Evolutionary conservation across 768 basidiomycete genomes (phyloP), one percentile per base, ranked within the genome.

Genomic region (Pleurotus sapidus): DNA sequence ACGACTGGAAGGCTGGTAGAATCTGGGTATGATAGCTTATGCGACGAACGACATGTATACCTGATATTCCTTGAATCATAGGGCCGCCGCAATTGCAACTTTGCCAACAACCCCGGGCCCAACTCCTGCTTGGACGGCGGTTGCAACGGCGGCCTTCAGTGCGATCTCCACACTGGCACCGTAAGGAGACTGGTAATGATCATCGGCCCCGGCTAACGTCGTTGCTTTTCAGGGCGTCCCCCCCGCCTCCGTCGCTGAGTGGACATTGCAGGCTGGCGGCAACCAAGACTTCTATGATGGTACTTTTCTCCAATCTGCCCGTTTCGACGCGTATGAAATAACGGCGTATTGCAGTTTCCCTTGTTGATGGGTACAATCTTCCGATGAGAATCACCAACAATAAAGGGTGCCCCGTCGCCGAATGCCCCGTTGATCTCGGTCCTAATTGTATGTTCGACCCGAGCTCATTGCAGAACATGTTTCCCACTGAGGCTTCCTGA

Each of bases 161-260:
- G 81, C 56, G 73, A 70, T 59, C 58, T 69, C 9, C 45, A 55
- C 12, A 75, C 71, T 15, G 80, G 75, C 23, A 78, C 77, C 24
- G 79, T 78, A 60, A 50, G 65, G 8, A 12, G 37, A 39, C 38
- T 3, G 5, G 15, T 42, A 23, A 20, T 34, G 8, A 27, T 40
- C 20, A 49, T 40, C 54, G 46, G 23, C 43, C 11, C 18, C 54
- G 37, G 5, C 60, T 49, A 8, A 17, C 15, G n/a, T 7, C 30
- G 8, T 45, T 42, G 43, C 46, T 20, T 40, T 48, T 27, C 6
- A 80, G 79, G 81, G 80, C 47, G 73, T 84, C n/a, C 86, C 87
- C 30, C 89, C 89, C 43, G 87, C 83, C 9, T 79, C 81, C 3
- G 71, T 89, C 38, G 88, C 88, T 1, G 87, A 89, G 62, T 89